These are phyloP conservation scores for Candida orba DNA, from an alignment of 805 yeast species.

Conservation along the genomic window DNA sequence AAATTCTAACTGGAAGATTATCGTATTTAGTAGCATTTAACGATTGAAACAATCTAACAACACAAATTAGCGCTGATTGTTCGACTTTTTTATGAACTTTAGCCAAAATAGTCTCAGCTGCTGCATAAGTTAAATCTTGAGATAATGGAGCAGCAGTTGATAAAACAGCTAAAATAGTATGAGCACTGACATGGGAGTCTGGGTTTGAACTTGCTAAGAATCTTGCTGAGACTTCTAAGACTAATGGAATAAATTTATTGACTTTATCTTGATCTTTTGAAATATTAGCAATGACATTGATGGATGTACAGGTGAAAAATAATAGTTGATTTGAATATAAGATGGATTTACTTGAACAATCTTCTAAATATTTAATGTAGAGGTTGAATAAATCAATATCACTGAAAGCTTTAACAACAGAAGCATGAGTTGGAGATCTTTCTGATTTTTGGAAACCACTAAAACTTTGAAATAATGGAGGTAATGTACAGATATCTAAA, in stretches of 20 bases:
- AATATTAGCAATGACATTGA: conserved; percentile 58
- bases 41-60: conserved; percentile 43
- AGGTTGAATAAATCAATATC: conserved; percentile 63
- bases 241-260: conserved; percentile 44
- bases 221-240: conserved; percentile 52
- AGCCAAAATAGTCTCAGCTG: conserved; percentile 49
- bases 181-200: conserved; percentile 77
- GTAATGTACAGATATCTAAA: conserved; percentile 66
- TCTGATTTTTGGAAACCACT: conserved; percentile 56
- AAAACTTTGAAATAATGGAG: conserved; percentile 74
- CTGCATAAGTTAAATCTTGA: conserved; percentile 48
- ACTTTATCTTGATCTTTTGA: conserved; percentile 35
- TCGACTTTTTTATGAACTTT: conserved; percentile 35
- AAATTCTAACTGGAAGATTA: conserved; percentile 32
- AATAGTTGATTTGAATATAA: conserved; percentile 66
- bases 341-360: conserved; percentile 41
- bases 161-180: conserved; percentile 72
- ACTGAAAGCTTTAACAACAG: conserved; percentile 66
- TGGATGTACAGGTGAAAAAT: conserved; percentile 68
- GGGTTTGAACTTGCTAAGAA: conserved; percentile 39
- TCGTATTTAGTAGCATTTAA: conserved; percentile 34
- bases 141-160: conserved; percentile 65
- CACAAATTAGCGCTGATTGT: conserved; percentile 39
- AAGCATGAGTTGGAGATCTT: conserved; percentile 55
- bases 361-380: conserved; percentile 46